Base-by-base conservation (phyloP, 768 basidiomycete species). In the Leccinum ochraceum region DNA sequence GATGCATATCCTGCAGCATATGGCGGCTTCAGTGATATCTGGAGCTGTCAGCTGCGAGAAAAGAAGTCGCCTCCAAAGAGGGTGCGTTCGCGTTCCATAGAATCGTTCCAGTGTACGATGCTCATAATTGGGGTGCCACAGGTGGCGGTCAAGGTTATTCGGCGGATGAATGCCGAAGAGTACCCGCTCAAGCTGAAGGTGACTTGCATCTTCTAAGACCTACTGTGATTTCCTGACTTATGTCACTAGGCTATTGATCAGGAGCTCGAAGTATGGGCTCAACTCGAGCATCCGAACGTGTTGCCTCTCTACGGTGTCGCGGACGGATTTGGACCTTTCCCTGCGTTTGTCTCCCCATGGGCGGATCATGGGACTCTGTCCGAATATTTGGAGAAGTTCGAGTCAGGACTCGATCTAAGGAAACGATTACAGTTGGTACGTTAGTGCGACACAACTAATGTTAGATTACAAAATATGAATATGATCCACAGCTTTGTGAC, bases 311-410 rank as follows among this genome's bases (percentile, higher is more conserved):
- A 63, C 37, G 76, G 76, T 20, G 53, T 66, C 8, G 54, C 68
- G 3, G 13, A 6, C 6, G 69, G 62, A 46, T 78, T 74, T 39
- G 71, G 71, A 26, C 69, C 56, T 28, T 58, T 74, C 10, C 49
- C 55, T 36, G 71, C 77, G 4, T 71, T 77, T 54, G 68, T 77
- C 22, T 77, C 63, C 13, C 76, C 75, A 0, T 76, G 76, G 75
- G 65, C 69, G 24, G 68, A 50, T 0, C 63, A 76, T 9, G 76
- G 75, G 0, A 74, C 71, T 4, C 52, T 76, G 3, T 67, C 67
- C 6, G 63, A 66, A 34, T 76, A 75, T 60, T 48, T 76, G 20
- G 70, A 73, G 32, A 57, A 56, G n/a, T 62, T 16, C 20, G 61
- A 48, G 28, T 17, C 20, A 8, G 5, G 10, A 2, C 58, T 68